Base-by-base conservation (phyloP, 2,329 filamentous ascomycete genomes). In the Aphanoascus verrucosus region DNA sequence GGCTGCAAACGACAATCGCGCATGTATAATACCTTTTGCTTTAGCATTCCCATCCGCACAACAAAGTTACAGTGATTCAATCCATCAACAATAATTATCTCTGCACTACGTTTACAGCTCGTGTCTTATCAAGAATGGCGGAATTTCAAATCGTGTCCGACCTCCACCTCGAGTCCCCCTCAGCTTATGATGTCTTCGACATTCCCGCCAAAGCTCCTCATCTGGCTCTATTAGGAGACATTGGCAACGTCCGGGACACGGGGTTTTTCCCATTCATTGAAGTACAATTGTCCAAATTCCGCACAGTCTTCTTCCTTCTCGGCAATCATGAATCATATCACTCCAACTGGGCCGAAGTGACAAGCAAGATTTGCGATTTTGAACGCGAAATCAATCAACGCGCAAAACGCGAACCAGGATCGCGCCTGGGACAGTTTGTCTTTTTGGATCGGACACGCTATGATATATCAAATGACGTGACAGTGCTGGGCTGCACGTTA, bases 321-420 rank as follows among this genome's bases (percentile, higher is more conserved):
- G 78, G 79, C 0, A 82, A 82, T 58, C 78, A 82, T 60, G 79
- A 83, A 60, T 68, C 77, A 0, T 80, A 76, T 57, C 60, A 64
- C 31, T 63, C 62, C 37, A 65, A 49, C 44, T 69, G 66, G 64
- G 15, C 31, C 1, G 57, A 61, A 1, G 62, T 58, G 5, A 62
- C 59, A 35, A 52, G 55, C 8, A 55, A 54, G 15, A 31, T 69
- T 1, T 38, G 52, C 12, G 44, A 55, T n/a, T 67, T 69, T 49
- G 58, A 61, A 5, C 42, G 58, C 5, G 53, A 60, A 14, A 52
- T 66, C 9, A 47, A 53, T 7, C 31, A 61, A 47, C 53, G 55
- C 17, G 47, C 51, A 9, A 20, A 52, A 35, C 19, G 52, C 20
- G 28, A 54, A 46, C 37, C 45, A 6, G 17, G 40, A 19, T 15